Evolutionary conservation across 371 early-diverging fungal genomes (phyloP).

Genomic region (Circinella umbellata): DNA sequence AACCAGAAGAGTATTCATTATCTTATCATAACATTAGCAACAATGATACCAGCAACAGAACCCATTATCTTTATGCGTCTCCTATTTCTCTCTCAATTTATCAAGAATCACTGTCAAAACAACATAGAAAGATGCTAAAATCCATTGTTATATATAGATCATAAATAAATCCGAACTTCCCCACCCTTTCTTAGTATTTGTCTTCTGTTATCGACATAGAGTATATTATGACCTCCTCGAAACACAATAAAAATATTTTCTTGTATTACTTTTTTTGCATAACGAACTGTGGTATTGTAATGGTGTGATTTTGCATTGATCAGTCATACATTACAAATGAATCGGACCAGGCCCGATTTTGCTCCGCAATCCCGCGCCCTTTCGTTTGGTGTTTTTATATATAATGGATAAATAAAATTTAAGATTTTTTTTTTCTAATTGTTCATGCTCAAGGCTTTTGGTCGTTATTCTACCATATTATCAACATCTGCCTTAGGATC

Average conservation of each 20-base stretch:
- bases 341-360: too few species aligned
- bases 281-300: too few species aligned
- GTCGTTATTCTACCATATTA: constrained; percentile 1
- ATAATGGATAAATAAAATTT: neutral
- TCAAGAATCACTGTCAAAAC: neutral
- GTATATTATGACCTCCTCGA: too few species aligned
- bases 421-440: neutral
- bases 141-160: too few species aligned
- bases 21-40: neutral
- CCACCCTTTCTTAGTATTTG: neutral
- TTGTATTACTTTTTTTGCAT: too few species aligned
- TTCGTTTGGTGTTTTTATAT: neutral
- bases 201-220: too few species aligned
- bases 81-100: neutral
- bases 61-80: neutral
- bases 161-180: too few species aligned
- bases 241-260: too few species aligned
- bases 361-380: constrained; percentile 1
- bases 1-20: neutral
- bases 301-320: neutral
- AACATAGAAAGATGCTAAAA: neutral
- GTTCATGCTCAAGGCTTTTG: constrained; percentile 10
- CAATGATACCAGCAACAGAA: neutral
- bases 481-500: neutral
- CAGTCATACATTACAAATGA: neutral